Evolutionary conservation across 2,329 filamentous ascomycete species (phyloP), one percentile per base, ranked within the genome.

Genomic region (Talaromyces sp.): DNA sequence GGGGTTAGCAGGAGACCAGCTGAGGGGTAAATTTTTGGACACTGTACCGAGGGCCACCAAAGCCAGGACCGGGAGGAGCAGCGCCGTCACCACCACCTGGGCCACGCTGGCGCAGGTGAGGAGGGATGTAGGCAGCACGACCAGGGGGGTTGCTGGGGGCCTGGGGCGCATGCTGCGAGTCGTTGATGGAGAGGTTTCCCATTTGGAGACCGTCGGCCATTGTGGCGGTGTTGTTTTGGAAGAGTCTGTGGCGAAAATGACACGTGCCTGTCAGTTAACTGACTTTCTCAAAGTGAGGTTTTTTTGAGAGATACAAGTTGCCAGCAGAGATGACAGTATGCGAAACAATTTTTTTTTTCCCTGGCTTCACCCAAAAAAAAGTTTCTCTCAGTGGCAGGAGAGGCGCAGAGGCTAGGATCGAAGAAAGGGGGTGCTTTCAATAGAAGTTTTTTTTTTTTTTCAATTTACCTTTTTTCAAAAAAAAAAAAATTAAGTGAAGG

Each of bases 101-200:
- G 49, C 65, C 64, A 55, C 71, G 72, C 49, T 71, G 68, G 61
- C 84, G 82, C 61, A 86, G 80, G 71, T 87, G 84, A 65, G 84
- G 84, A 66, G 84, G 84, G 64, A 87, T 86, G 73, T 87, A 87
- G 64, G 84, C 81, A 71, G 82, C 78, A 68, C 83, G 84, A 64
- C 82, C 81, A 55, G 72, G 70, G 63, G 72, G 72, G 65, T 75
- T 73, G 56, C 62, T 58, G 60, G 35, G 13, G 14, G 72, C 72
- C 68, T 77, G 75, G 47, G 74, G 72, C 52, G 82, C 83, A 70
- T 86, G 83, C 74, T 85, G 80, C 56, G 82, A 84, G 62, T 87
- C 84, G 71, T 83, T 82, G 64, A 87, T 76, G 61, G 71, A 70
- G 47, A 74, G 62, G 62, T 69, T 69, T 62, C 67, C 70, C 67